Base-by-base conservation (phyloP, 1,284 basidiomycete species). In the Tausonia pullulans region DNA sequence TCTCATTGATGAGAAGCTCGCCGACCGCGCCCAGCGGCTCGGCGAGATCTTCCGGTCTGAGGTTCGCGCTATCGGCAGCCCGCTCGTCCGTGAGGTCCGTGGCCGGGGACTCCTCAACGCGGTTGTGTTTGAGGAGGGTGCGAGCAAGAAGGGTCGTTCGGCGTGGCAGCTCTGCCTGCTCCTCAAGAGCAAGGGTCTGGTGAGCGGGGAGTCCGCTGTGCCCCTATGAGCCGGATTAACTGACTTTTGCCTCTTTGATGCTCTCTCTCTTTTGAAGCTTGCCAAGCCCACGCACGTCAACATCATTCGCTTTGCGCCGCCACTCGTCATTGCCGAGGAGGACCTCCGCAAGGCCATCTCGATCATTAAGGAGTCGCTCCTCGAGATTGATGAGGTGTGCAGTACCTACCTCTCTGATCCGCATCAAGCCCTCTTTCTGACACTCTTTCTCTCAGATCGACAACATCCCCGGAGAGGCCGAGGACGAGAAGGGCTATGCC, bases 151-250 rank as follows among this genome's bases (percentile, higher is more conserved):
- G 74, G 86, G 88, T 14, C 81, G 92, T 66, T 86, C 87, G 3
- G 95, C 95, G 5, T 98, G 95, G 96, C 90, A 98, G 75, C 81
- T 98, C 61, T 98, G 96, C 77, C 75, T 98, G 72, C 77, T 98
- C 69, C 79, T 98, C 77, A 96, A 95, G 85, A 85, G 84, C 71
- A 83, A 89, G 64, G 93, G 94, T 7, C 81, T 96, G 64, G 79
- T 96, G 68, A 66, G 70, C 63, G 4, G 39, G 27, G 45, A 27
- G 11, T 43, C 39, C 11, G 10, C 9, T 13, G 27, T 27, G 27
- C 27, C 27, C 27, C 27, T 27, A 27, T 27, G 27, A 27, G 27
- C 4, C 55, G 6, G 39, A 40, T 48, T 46, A 13, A 5, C 39
- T 27, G 27, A 27, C 27, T 27, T 27, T 49, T 5, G 8, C 5